Evolutionary conservation across 2,329 filamentous ascomycete genomes (phyloP).

Genomic region (Aspergillus candidus): DNA sequence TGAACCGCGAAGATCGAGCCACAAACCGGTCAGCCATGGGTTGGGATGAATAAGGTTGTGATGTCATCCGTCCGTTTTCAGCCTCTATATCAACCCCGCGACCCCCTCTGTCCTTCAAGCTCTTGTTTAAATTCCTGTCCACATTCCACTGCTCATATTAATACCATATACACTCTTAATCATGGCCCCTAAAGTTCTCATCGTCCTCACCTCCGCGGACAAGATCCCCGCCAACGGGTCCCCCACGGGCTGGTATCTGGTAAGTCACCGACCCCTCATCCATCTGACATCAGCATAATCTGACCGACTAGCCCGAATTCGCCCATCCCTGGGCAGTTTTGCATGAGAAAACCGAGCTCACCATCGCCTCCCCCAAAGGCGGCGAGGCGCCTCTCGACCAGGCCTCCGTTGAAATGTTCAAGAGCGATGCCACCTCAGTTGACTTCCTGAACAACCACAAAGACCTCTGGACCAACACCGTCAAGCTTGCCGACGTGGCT

Average conservation of each 20-base stretch:
- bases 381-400: slow-evolving; percentile 59
- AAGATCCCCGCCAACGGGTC: slow-evolving; percentile 39
- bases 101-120: not conserved
- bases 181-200: slow-evolving; percentile 55
- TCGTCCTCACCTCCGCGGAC: slow-evolving; percentile 62
- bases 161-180: slow-evolving; percentile 1
- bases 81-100: slow-evolving; percentile 1
- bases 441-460: slow-evolving; percentile 53
- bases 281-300: not conserved
- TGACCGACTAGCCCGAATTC: slow-evolving; percentile 46
- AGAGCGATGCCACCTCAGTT: slow-evolving; percentile 47
- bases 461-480: slow-evolving; percentile 58
- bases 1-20: no score
- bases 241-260: slow-evolving; percentile 66
- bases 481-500: slow-evolving; percentile 51
- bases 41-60: no score
- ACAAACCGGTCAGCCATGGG: no score
- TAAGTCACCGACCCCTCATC: slow-evolving; percentile 24
- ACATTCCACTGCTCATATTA: not conserved
- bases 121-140: not conserved
- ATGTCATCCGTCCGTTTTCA: no score
- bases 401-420: slow-evolving; percentile 49
- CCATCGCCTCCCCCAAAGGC: slow-evolving; percentile 57
- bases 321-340: slow-evolving; percentile 60
- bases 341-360: slow-evolving; percentile 48